phyloP scores from a whole-genome alignment of 345 rosid species.

The Gossypium mustelinum region DNA sequence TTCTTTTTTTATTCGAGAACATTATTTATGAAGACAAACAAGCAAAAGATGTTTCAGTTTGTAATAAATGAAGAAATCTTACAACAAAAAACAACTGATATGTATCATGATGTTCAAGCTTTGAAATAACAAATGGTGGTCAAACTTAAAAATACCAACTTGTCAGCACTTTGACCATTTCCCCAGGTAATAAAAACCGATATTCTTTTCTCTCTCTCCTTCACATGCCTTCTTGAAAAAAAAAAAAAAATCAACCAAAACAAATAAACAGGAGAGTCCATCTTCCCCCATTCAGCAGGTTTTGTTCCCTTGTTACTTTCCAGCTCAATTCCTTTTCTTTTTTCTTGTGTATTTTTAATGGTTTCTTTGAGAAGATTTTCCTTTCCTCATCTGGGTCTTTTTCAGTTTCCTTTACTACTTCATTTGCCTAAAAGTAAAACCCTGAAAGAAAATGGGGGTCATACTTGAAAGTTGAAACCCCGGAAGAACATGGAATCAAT shows the following conservation, averaged over 20 bases:
- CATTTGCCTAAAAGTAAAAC: not conserved
- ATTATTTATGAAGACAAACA: not conserved
- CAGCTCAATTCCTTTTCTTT: not conserved
- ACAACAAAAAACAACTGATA: not conserved
- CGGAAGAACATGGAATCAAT: constrained; percentile 14
- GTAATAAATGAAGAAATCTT: not conserved
- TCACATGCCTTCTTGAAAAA: not conserved
- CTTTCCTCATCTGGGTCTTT: not conserved
- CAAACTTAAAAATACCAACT: not conserved
- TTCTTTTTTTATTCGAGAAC: too few species aligned
- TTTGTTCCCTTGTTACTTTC: not conserved
- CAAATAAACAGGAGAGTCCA: not conserved
- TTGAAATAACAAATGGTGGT: not conserved
- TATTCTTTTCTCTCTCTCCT: not conserved
- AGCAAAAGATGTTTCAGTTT: not conserved
- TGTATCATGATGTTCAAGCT: not conserved
- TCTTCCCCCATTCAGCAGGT: not conserved
- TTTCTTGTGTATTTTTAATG: not conserved
- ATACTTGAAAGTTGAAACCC: not conserved
- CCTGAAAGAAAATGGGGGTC: not conserved
- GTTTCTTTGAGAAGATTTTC: not conserved
- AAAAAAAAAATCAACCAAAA: not conserved
- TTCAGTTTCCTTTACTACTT: not conserved
- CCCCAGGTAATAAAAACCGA: not conserved
- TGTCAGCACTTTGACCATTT: not conserved